Evolutionary conservation across 2,329 filamentous ascomycete genomes (phyloP), one percentile per base, ranked within the genome.

Genomic region (Dichotomopilus funicola): DNA sequence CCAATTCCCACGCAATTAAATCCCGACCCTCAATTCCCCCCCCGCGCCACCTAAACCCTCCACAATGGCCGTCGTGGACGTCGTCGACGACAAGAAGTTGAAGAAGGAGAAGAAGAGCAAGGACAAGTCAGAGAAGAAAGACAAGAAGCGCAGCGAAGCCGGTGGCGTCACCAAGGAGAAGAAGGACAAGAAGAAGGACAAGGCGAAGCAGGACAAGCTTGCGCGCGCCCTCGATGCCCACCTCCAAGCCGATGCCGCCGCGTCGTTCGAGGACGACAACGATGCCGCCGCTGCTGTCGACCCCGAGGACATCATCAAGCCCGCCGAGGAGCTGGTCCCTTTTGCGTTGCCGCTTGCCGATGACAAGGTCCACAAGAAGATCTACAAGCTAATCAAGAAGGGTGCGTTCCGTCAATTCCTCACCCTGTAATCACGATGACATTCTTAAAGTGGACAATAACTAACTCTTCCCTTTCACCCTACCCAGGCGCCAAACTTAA

Each of bases 401-500:
- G 78, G 81, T 84, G 72, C 51, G 76, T 64, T 4, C 36, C 10
- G 31, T 35, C 27, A 34, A 7, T 12, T n/a, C n/a, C 19, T 27
- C 12, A 11, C 2, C 19, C 19, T 3, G 19, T 27, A 27, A 27
- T 2, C 19, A 27, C 19, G 19, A 27, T 27, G 19, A 27, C 19
- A 27, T 27, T 27, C 19, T 46, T 10, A 27, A 3, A 53, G 64
- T 56, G 41, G 53, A 34, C n/a, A 37, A 44, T 47, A 49, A 54
- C 56, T 54, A 7, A 54, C 51, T 19, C 9, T 33, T 9, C n/a
- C 12, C 7, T 9, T 8, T 35, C 46, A 9, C 19, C 19, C 19
- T 27, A 27, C 19, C 56, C 73, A 97, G 94, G 92, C 65, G 91
- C 94, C 66, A 96, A 95, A 76, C 85, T 90, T 76, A 95, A 95